Percentiles rank a stretch among this genome's conserved stretches.
Conservation (phyloP, 176 grass and related monocot genomes). For the Triticum urartu region DNA sequence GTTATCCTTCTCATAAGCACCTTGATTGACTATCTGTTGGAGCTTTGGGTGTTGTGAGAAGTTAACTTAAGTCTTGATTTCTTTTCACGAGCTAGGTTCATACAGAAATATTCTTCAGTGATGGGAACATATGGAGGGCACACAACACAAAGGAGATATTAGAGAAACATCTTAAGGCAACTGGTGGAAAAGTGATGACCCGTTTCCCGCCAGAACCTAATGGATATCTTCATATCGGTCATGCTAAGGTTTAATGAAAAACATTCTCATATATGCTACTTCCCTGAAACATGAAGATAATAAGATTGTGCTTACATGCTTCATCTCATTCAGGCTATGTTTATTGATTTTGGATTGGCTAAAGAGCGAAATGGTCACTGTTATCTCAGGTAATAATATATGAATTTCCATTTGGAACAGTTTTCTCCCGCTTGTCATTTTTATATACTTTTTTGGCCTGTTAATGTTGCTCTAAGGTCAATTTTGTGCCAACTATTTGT, state of each 20-base stretch:
- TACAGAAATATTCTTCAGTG: constrained; percentile 91
- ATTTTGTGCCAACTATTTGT: constrained; percentile 4
- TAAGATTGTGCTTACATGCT: constrained; percentile 39
- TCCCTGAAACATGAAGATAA: constrained; percentile 28
- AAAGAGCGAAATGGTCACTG: constrained; percentile 89
- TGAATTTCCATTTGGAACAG: constrained; percentile 10
- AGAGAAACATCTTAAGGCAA: constrained; percentile 85
- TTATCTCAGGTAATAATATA: constrained; percentile 73
- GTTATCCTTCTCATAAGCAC: background rate
- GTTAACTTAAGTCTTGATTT: constrained; percentile 15
- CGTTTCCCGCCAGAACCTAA: constrained; percentile 98
- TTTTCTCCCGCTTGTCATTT: constrained; percentile 23
- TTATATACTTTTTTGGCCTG: background rate
- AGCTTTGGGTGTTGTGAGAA: constrained; percentile 20
- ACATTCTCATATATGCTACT: background rate
- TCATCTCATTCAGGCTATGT: constrained; percentile 79
- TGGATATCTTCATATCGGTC: constrained; percentile 97
- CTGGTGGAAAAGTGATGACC: constrained; percentile 94
- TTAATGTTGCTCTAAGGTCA: background rate
- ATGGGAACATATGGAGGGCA: constrained; percentile 88
- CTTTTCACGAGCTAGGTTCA: constrained; percentile 58
- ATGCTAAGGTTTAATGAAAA: constrained; percentile 75
- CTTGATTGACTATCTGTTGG: background rate
- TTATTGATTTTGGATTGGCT: constrained; percentile 97
- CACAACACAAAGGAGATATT: constrained; percentile 84